A percentile compares a stretch with the other conserved stretches of the same genome.
These are phyloP conservation scores for Ochromonas danica DNA, from an alignment of 108 stramenopile species.

Conservation along the genomic window DNA sequence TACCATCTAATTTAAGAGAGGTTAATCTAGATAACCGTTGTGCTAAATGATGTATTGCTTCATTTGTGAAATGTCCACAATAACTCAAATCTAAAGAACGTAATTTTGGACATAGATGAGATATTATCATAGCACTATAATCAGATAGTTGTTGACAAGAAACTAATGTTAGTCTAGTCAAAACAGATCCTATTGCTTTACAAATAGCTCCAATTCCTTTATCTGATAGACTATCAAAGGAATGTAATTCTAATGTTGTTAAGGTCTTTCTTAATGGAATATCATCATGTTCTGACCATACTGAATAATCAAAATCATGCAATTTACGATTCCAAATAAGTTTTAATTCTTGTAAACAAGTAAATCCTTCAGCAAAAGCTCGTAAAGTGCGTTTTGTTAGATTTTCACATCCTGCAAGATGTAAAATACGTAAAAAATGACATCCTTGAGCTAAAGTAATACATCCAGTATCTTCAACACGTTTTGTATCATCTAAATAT, in stretches of 20 bases:
- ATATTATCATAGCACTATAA: background rate
- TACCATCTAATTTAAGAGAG: constrained; percentile 25
- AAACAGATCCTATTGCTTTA: background rate
- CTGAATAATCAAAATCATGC: background rate
- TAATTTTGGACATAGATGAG: constrained; percentile 6
- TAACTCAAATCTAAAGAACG: background rate
- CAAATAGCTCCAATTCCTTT: background rate
- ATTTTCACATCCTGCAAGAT: constrained; percentile 3
- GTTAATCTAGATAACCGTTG: background rate
- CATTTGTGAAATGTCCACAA: constrained; percentile 7
- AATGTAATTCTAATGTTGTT: background rate
- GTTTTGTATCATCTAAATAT: background rate
- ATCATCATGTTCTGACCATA: background rate
- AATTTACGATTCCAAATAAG: background rate
- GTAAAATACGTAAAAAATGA: background rate
- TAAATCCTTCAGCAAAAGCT: background rate
- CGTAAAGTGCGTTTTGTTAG: background rate
- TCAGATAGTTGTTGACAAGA: background rate
- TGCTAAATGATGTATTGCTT: constrained; percentile 8
- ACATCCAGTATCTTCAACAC: constrained; percentile 20
- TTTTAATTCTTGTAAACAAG: background rate
- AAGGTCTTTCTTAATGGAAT: background rate
- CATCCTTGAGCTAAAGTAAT: constrained; percentile 20
- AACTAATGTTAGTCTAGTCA: background rate
- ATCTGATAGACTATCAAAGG: background rate